Evolutionary conservation across 495 filamentous ascomycete genomes (phyloP).

Genomic region (Tuber umbilicatum): DNA sequence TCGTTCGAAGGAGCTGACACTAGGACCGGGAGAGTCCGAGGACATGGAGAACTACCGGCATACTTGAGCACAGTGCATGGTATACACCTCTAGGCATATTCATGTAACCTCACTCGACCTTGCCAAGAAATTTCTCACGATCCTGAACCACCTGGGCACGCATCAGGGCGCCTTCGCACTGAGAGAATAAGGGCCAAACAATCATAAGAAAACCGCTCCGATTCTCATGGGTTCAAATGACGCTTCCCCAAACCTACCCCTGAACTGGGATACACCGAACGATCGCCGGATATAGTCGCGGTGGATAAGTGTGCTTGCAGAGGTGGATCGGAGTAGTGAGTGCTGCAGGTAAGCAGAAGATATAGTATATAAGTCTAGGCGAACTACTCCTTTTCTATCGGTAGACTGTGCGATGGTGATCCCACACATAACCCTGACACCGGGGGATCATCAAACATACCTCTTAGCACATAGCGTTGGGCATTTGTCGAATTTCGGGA

Average conservation of each 20-base stretch:
- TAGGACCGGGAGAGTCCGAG: too few relatives aligned
- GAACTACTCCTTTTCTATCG: background rate
- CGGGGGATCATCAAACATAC: background rate
- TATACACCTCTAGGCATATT: background rate
- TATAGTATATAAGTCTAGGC: background rate
- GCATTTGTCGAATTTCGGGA: background rate
- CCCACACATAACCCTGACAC: background rate
- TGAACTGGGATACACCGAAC: background rate
- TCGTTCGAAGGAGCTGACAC: background rate
- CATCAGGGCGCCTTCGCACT: too few relatives aligned
- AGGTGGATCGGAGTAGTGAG: background rate
- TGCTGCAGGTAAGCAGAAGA: background rate
- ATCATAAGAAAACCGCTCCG: background rate
- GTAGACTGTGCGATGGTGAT: background rate
- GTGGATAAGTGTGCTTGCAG: background rate
- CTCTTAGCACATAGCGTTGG: background rate
- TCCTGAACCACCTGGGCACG: too few relatives aligned
- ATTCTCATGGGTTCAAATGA: background rate
- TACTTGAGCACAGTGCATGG: background rate
- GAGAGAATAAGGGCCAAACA: background rate
- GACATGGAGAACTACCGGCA: background rate
- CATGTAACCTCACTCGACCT: background rate
- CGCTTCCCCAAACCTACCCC: background rate
- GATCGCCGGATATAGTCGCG: background rate
- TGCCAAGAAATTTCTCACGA: background rate